Evolutionary conservation across 345 rosid genomes (phyloP), one percentile per base, ranked within the genome.

Genomic region (Mercurialis annua): DNA sequence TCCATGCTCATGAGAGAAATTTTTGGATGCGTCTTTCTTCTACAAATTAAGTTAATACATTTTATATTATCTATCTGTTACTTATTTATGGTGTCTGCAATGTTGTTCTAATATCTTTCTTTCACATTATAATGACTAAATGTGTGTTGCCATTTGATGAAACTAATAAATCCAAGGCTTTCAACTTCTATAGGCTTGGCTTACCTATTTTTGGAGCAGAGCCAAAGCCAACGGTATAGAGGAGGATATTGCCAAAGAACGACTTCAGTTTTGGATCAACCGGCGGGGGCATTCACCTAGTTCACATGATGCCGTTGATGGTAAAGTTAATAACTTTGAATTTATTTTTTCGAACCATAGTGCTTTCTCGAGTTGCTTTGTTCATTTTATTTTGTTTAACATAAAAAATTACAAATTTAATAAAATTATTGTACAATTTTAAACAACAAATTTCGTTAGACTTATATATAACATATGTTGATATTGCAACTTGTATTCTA

Each of bases 211-310:
- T 30, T 75, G 79, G 79, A 71, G 71, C 53, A 60, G 75, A 75
- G 79, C 79, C 47, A 66, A 70, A 65, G 71, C 54, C 57, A 68
- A 71, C 18, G 71, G 75, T 33, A 62, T 75, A 54, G 75, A 75
- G 49, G 79, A 65, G 64, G 48, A 70, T 33, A 66, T 56, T 16
- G 79, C 79, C 31, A 70, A 53, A 60, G 79, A 75, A 42, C 53
- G 79, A 54, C 71, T 75, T 40, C 62, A 70, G 42, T 75, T 75
- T 48, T 75, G 79, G 79, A 70, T 75, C 34, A 66, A 63, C 52
- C 74, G 79, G 10, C 68, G 79, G 5, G 49, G 47, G 16, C 79
- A 75, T 57, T 75, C 79, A 11, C 79, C 79, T 11, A 75, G 79
- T 40, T 75, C 79, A 26, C 68, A 70, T 54, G 79, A 75, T 65